Evolutionary conservation across 345 rosid species (phyloP), one percentile per base, ranked within the genome.

Genomic region (Populus alba): DNA sequence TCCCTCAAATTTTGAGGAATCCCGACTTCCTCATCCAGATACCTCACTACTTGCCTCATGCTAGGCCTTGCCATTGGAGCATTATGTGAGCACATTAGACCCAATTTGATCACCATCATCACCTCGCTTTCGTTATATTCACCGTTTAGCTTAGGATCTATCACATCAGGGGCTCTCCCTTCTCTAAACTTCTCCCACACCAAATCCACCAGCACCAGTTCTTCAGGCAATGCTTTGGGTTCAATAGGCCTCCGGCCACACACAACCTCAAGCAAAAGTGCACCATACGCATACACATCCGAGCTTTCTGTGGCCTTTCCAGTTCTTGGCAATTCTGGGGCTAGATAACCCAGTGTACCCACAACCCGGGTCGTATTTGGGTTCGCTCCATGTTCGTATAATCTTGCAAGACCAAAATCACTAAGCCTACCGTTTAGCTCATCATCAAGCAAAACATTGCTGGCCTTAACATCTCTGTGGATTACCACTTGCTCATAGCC

Each of bases 201-300:
- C 79, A 72, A 75, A 49, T 80, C 83, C 65, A 80, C 83, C 69
- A 80, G 33, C 35, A 80, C 72, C 41, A 53, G 27, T 25, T 75
- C 76, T 47, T 80, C 83, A 7, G 83, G 72, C 37, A 16, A 49
- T 9, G 72, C 72, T 47, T 71, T 75, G 1, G 68, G 68, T 57
- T 80, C 83, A 22, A 80, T 31, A 1, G 83, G 83, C 71, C 79
- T 71, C 0, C 83, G 79, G 33, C 79, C 83, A 22, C 73, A 75
- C 4, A 49, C 79, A 11, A 80, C 83, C 39, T 80, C 83, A 8
- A 80, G 75, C 59, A 80, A n/a, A 53, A 80, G 25, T 13, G 83
- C 79, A 8, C 83, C 83, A 51, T 63, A 80, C 51, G 83, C 83
- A 45, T 57, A 80, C 76, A 80, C 83, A 70, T 80, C 83, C 4